These are phyloP conservation scores for Pythium vanterpoolii DNA, from an alignment of 352 stramenopile species.

Conservation along the genomic window DNA sequence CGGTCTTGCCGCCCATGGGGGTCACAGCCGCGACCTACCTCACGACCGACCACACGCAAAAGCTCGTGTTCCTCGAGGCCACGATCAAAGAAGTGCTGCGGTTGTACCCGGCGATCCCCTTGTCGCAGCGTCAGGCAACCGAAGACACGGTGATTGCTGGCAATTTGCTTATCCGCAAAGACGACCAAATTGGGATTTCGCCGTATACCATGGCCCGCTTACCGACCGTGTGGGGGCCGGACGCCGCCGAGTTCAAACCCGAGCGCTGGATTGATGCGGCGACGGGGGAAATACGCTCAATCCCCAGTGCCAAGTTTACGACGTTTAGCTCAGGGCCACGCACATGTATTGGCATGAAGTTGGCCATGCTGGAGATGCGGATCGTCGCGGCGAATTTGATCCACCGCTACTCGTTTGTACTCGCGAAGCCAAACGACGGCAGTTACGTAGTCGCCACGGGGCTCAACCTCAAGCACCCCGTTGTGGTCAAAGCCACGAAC, in stretches of 20 bases:
- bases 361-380: slow-evolving; percentile 49
- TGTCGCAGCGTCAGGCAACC: slow-evolving; percentile 51
- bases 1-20: slow-evolving; percentile 7
- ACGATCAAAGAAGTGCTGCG: slow-evolving; percentile 59
- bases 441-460: slow-evolving; percentile 1
- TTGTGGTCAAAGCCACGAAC: background rate
- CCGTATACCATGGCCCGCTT: slow-evolving; percentile 32
- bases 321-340: slow-evolving; percentile 40
- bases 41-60: slow-evolving; percentile 42
- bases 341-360: slow-evolving; percentile 38
- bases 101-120: slow-evolving; percentile 52
- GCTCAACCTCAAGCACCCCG: slow-evolving; percentile 16
- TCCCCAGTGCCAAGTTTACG: slow-evolving; percentile 21
- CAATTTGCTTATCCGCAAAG: slow-evolving; percentile 22
- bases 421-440: slow-evolving; percentile 10
- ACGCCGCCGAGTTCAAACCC: slow-evolving; percentile 53
- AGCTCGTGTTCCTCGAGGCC: slow-evolving; percentile 56
- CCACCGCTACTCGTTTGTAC: slow-evolving; percentile 8
- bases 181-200: slow-evolving; percentile 21
- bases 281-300: background rate
- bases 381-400: slow-evolving; percentile 15
- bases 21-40: slow-evolving; percentile 26
- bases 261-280: slow-evolving; percentile 47
- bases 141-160: slow-evolving; percentile 46
- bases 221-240: slow-evolving; percentile 35